Conservation (phyloP, 768 basidiomycete genomes). For the Mycena vitilis region DNA sequence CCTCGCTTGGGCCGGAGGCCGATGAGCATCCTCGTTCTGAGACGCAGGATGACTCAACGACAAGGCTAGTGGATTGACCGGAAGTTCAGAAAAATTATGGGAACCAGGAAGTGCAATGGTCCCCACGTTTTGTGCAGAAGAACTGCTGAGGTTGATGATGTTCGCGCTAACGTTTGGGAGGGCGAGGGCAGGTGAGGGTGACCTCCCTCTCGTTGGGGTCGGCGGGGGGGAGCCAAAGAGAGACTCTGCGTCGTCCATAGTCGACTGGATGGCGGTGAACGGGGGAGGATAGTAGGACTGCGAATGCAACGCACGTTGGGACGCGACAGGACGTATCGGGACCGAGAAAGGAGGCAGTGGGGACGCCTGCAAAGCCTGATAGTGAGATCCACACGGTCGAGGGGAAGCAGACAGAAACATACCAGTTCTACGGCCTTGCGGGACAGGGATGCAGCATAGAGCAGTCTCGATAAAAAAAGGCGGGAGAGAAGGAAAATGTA, state of each 20-base stretch:
- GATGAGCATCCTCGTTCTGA: slow-evolving; percentile 45
- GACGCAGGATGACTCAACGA: slow-evolving; percentile 56
- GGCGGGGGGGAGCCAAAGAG: slow-evolving; percentile 88
- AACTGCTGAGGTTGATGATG: slow-evolving; percentile 31
- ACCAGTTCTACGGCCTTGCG: slow-evolving; percentile 23
- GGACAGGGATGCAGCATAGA: background rate
- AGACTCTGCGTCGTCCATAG: slow-evolving; percentile 70
- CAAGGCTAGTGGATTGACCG: slow-evolving; percentile 82
- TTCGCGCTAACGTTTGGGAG: slow-evolving; percentile 56
- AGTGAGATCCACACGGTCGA: background rate
- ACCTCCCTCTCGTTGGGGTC: slow-evolving; percentile 79
- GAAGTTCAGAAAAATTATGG: slow-evolving; percentile 89
- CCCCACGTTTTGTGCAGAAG: slow-evolving; percentile 88
- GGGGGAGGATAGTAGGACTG: background rate
- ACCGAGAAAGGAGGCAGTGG: slow-evolving; percentile 20
- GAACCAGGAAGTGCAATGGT: slow-evolving; percentile 98
- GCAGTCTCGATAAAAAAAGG: background rate
- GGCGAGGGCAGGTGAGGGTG: slow-evolving; percentile 70
- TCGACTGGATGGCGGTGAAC: slow-evolving; percentile 26
- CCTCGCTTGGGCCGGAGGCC: slow-evolving; percentile 50
- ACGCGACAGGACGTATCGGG: slow-evolving; percentile 21
- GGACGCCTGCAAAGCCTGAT: slow-evolving; percentile 11
- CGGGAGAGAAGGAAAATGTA: background rate
- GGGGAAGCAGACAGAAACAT: background rate
- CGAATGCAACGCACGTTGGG: slow-evolving; percentile 18